phyloP scores from a whole-genome alignment of 805 yeast species.

The Spathaspora passalidarum region DNA sequence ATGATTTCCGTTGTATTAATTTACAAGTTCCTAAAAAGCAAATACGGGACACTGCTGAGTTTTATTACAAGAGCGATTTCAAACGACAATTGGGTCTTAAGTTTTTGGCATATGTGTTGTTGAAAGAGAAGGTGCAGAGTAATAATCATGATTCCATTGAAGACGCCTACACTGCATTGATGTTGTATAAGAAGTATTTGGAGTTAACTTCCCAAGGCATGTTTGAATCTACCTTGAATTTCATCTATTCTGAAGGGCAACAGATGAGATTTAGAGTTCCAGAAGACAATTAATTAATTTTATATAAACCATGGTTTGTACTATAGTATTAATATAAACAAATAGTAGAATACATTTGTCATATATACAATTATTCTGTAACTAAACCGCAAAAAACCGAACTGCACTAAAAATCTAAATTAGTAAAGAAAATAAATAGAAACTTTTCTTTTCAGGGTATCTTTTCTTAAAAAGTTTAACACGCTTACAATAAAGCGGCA shows the following conservation, averaged over 20 bases:
- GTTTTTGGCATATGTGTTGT: conserved; percentile 77
- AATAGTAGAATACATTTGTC: background rate
- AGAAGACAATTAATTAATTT: conserved; percentile 9
- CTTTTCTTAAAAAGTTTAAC: background rate
- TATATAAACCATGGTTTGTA: background rate
- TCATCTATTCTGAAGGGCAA: conserved; percentile 71
- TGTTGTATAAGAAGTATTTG: conserved; percentile 68
- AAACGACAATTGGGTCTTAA: conserved; percentile 80
- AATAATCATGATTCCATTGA: conserved; percentile 97
- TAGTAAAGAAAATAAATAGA: background rate
- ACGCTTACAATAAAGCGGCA: conserved; percentile 32
- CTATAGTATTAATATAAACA: background rate
- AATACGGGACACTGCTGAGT: conserved; percentile 83
- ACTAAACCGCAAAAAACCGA: conserved; percentile 1
- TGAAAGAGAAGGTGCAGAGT: conserved; percentile 75
- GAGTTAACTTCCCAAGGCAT: conserved; percentile 56
- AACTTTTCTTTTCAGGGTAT: background rate
- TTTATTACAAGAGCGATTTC: conserved; percentile 70
- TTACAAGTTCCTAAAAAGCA: conserved; percentile 82
- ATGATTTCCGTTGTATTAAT: conserved; percentile 92
- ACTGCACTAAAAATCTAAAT: conserved; percentile 1
- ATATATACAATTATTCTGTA: background rate
- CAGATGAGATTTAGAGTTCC: conserved; percentile 53
- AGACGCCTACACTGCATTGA: conserved; percentile 86
- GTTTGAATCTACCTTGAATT: conserved; percentile 59